Evolutionary conservation across 805 yeast species (phyloP).

Genomic region (Metschnikowia kunwiensis): DNA sequence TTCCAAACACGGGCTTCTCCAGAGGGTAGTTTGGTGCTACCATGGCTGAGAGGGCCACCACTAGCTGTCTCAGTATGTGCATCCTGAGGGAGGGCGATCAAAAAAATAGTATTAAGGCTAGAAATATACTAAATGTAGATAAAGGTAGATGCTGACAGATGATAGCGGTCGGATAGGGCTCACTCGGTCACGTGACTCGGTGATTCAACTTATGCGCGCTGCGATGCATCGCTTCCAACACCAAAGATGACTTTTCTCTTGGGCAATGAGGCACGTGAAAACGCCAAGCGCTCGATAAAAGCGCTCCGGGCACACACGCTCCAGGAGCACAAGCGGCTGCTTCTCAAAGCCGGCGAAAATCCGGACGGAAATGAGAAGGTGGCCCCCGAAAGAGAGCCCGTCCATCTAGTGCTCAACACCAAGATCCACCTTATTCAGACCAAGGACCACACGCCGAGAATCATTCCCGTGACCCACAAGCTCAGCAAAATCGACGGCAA

Average conservation of each 20-base stretch:
- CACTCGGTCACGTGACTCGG: conserved; percentile 6
- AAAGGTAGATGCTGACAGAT: not conserved
- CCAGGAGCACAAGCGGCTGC: conserved; percentile 8
- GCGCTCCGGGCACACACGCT: conserved; percentile 16
- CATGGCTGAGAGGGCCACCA: conserved; percentile 6
- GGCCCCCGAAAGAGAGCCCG: conserved; percentile 19
- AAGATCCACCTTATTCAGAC: conserved; percentile 40
- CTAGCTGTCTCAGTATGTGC: conserved; percentile 9
- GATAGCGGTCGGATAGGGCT: not conserved
- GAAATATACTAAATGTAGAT: not conserved
- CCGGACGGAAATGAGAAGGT: conserved; percentile 1
- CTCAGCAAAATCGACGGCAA: conserved; percentile 48
- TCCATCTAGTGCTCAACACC: conserved; percentile 48
- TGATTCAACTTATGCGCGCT: not conserved
- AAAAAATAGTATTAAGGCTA: not conserved
- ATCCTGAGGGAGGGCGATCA: not conserved
- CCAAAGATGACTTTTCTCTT: conserved; percentile 17
- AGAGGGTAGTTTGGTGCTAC: not conserved
- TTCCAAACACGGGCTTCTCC: not conserved
- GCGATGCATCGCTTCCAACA: conserved; percentile 3
- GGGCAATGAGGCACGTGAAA: conserved; percentile 20
- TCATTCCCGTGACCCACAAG: conserved; percentile 55
- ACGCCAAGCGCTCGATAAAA: conserved; percentile 17
- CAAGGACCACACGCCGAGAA: conserved; percentile 53
- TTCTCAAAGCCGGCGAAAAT: not conserved